Conservation (phyloP, 139 green algal genomes). For the Tetradesmus obliquus region DNA sequence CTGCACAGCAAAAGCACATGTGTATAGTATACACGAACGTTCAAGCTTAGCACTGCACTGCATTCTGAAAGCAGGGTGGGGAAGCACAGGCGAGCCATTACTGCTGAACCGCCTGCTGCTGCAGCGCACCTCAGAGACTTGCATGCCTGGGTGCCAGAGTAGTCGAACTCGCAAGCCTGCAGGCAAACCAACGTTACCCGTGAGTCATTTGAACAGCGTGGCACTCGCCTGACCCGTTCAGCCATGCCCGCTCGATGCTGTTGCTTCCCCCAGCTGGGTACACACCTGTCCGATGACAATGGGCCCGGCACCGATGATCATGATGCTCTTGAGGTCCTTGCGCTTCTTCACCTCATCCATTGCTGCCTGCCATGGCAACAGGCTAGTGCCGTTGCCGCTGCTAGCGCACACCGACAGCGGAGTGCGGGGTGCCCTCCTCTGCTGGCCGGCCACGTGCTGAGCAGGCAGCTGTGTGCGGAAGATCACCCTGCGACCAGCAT, state of each 20-base stretch:
- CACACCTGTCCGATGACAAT: slow-evolving; percentile 99
- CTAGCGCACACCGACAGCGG: not conserved
- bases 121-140: slow-evolving; percentile 85
- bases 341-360: slow-evolving; percentile 78
- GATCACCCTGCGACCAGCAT: not conserved
- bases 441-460: not conserved
- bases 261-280: not conserved
- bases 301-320: slow-evolving; percentile 93
- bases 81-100: not conserved
- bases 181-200: not conserved
- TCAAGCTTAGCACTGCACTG: not conserved
- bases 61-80: not conserved
- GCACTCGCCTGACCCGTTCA: not conserved
- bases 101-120: slow-evolving; percentile 3
- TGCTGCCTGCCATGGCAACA: slow-evolving; percentile 71
- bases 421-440: not conserved
- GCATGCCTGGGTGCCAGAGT: slow-evolving; percentile 98
- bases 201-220: not conserved
- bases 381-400: slow-evolving; percentile 30
- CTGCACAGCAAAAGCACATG: slow-evolving; percentile 53
- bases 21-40: not conserved
- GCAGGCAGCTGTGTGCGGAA: slow-evolving; percentile 19
- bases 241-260: not conserved
- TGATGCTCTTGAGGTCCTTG: slow-evolving; percentile 77
- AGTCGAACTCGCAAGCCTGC: slow-evolving; percentile 99